A percentile compares a stretch with the other conserved stretches of the same genome.
Conservation (phyloP, 1,139 yeast species). For the Geotrichum histeridarum region DNA sequence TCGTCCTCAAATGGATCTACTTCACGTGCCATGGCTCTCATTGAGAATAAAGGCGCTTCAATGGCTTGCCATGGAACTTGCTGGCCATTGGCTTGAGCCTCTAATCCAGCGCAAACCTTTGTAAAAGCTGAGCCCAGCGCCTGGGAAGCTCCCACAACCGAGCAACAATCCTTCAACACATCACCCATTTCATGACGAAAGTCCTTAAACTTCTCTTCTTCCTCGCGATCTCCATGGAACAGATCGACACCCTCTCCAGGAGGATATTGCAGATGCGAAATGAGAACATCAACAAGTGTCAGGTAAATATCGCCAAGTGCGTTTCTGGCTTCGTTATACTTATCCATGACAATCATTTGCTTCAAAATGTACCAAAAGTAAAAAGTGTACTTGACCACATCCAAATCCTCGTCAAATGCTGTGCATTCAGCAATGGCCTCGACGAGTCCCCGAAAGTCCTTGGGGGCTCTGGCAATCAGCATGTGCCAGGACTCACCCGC, state of each 20-base stretch:
- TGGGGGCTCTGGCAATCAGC: slow-evolving; percentile 68
- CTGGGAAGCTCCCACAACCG: slow-evolving; percentile 70
- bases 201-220: slow-evolving; percentile 87
- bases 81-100: slow-evolving; percentile 31
- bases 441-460: slow-evolving; percentile 68
- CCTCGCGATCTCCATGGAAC: slow-evolving; percentile 64
- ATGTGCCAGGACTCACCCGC: slow-evolving; percentile 97
- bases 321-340: slow-evolving; percentile 56
- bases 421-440: slow-evolving; percentile 62
- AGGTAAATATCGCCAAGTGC: slow-evolving; percentile 57
- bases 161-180: slow-evolving; percentile 89
- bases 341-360: slow-evolving; percentile 61
- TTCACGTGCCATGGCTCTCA: slow-evolving; percentile 94
- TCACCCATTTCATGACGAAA: slow-evolving; percentile 97
- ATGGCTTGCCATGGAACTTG: slow-evolving; percentile 67
- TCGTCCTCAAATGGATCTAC: slow-evolving; percentile 63
- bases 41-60: slow-evolving; percentile 84
- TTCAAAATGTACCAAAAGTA: slow-evolving; percentile 86
- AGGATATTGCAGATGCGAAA: slow-evolving; percentile 75
- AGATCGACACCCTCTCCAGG: slow-evolving; percentile 40
- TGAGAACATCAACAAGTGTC: slow-evolving; percentile 60
- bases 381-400: slow-evolving; percentile 83
- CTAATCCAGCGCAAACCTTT: slow-evolving; percentile 45
- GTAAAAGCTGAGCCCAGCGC: slow-evolving; percentile 63
- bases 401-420: slow-evolving; percentile 69